Evolutionary conservation across 2,329 filamentous ascomycete genomes (phyloP), one percentile per base, ranked within the genome.

Genomic region (Rutstroemia sp.): DNA sequence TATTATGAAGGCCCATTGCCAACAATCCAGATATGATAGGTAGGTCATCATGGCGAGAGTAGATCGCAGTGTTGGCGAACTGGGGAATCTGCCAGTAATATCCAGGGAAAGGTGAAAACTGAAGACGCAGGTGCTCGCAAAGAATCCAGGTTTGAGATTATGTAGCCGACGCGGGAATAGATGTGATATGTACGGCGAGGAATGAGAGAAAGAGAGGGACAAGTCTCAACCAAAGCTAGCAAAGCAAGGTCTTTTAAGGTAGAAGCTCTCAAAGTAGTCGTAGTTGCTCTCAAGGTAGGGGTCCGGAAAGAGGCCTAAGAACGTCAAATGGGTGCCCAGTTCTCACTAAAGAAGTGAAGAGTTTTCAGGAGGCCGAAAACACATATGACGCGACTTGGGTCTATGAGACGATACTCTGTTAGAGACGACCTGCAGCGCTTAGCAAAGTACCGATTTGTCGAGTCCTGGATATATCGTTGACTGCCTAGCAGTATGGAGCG

Each of bases 1-100:
- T 19, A 60, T 48, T 56, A 63, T 56, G 42, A 64, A 66, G 16
- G 50, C 38, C 62, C 60, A 63, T n/a, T 60, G 53, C 63, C 63
- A 65, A 60, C 55, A 57, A 56, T 62, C 55, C 56, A 49, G 25
- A 52, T 23, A 19, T 19, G 48, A 41, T n/a, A 39, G 19, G 25
- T 19, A 21, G 38, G 34, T 44, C 27, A 54, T 42, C 21, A 46
- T 37, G 27, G 27, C 45, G 37, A 19, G 27, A 30, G 45, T 42
- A 21, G 39, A 51, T 6, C 1, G 5, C 25, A 27, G 8, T 8
- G 25, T 27, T 48, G 46, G 34, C 38, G 47, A 49, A 47, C 39
- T n/a, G 56, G 52, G 38, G 27, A 19, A 30, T 41, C 27, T n/a
- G 3, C 7, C 7, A 42, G 12, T 10, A 42, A 17, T 41, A 10